Conservation (phyloP, 2,329 filamentous ascomycete genomes). For the Colletotrichum sp. region DNA sequence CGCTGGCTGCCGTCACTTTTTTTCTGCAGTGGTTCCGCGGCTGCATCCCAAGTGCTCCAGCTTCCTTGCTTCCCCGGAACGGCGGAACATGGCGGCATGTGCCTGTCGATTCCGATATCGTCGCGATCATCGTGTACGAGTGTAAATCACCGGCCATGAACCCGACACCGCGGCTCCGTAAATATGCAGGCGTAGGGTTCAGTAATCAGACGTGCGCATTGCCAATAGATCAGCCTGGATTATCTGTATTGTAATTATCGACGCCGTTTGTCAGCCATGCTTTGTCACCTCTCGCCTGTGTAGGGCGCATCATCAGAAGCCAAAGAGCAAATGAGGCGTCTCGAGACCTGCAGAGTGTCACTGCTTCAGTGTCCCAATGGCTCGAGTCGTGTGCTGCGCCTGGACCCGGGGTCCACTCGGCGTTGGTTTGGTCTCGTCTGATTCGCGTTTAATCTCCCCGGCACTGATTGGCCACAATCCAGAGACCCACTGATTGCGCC, state of each 20-base stretch:
- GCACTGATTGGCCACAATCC: neutral
- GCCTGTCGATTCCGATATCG: neutral
- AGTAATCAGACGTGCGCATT: neutral
- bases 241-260: neutral
- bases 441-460: constrained; percentile 3
- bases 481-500: neutral
- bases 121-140: neutral
- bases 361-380: neutral
- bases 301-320: neutral
- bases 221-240: neutral
- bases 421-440: constrained; percentile 6
- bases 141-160: neutral
- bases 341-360: neutral
- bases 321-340: neutral
- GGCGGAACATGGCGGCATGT: neutral
- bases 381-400: neutral
- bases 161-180: neutral
- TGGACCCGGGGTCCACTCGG: neutral
- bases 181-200: neutral
- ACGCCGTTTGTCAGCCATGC: neutral
- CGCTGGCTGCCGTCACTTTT: neutral
- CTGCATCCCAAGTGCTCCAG: neutral
- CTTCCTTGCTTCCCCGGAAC: neutral
- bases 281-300: neutral
- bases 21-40: neutral